phyloP scores from a whole-genome alignment of 73 alveolate genomes.

The Paramecium sexaurelia region DNA sequence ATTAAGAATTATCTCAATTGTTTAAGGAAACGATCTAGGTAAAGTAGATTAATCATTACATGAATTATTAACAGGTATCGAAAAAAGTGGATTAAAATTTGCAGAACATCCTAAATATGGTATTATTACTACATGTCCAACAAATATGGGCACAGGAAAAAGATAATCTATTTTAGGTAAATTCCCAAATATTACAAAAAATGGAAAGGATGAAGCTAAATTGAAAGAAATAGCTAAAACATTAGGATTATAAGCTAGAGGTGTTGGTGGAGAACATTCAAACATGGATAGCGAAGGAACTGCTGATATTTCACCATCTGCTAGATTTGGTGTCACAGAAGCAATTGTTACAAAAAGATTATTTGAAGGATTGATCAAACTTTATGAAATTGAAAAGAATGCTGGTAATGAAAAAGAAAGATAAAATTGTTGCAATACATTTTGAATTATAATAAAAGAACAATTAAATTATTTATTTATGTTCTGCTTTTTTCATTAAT shows the following conservation, averaged over 20 bases:
- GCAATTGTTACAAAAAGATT: not conserved
- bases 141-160: not conserved
- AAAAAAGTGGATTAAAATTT: not conserved
- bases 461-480: no score
- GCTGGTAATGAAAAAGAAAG: not conserved
- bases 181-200: not conserved
- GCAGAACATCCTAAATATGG: not conserved
- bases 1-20: not conserved
- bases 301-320: not conserved
- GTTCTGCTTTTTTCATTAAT: not conserved
- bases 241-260: not conserved
- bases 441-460: not conserved
- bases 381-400: not conserved
- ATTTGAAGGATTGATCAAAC: not conserved
- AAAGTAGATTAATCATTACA: not conserved
- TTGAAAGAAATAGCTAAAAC: not conserved
- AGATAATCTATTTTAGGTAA: not conserved
- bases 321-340: not conserved
- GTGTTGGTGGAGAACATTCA: not conserved
- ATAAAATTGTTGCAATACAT: not conserved
- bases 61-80: not conserved
- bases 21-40: not conserved
- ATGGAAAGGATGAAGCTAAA: not conserved
- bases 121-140: not conserved
- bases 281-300: not conserved